These are phyloP conservation scores for Lanmaoa rubissima DNA, from an alignment of 768 basidiomycete species.

Conservation along the genomic window DNA sequence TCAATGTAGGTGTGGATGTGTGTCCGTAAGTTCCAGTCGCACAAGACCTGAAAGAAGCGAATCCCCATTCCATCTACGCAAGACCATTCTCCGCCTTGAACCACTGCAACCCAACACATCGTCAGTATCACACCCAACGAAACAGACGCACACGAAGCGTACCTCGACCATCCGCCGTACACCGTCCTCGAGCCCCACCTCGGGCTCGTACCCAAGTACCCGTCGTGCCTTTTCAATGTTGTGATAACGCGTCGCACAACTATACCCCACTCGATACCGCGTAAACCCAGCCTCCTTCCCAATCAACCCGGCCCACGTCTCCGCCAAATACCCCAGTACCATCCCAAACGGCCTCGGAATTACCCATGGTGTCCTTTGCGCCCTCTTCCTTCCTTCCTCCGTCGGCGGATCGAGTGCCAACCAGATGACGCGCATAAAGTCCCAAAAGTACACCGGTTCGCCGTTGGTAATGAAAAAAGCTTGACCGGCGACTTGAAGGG, in stretches of 20 bases:
- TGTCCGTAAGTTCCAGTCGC: background rate
- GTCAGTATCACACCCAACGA: background rate
- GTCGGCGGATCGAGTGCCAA: conserved; percentile 53
- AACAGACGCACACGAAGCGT: conserved; percentile 20
- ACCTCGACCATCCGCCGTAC: conserved; percentile 76
- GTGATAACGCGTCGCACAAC: conserved; percentile 79
- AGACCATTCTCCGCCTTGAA: conserved; percentile 33
- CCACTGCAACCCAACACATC: conserved; percentile 12
- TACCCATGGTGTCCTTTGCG: conserved; percentile 38
- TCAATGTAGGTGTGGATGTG: background rate
- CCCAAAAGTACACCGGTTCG: conserved; percentile 96
- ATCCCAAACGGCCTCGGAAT: conserved; percentile 68
- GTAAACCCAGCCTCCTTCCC: conserved; percentile 88
- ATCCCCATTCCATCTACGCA: conserved; percentile 13
- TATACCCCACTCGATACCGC: conserved; percentile 76
- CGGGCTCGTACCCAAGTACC: conserved; percentile 90
- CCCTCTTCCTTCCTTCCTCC: conserved; percentile 42
- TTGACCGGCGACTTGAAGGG: conserved; percentile 86
- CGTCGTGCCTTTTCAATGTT: conserved; percentile 93
- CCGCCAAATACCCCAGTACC: conserved; percentile 65
- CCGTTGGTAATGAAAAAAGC: conserved; percentile 97
- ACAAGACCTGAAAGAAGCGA: too few relatives aligned
- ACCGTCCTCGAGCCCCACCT: conserved; percentile 87
- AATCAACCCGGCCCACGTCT: conserved; percentile 68
- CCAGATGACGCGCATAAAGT: conserved; percentile 84